Evolutionary conservation across 192 early-diverging fungal genomes (phyloP), one percentile per base, ranked within the genome.

Genomic region (Funneliformis mosseae): DNA sequence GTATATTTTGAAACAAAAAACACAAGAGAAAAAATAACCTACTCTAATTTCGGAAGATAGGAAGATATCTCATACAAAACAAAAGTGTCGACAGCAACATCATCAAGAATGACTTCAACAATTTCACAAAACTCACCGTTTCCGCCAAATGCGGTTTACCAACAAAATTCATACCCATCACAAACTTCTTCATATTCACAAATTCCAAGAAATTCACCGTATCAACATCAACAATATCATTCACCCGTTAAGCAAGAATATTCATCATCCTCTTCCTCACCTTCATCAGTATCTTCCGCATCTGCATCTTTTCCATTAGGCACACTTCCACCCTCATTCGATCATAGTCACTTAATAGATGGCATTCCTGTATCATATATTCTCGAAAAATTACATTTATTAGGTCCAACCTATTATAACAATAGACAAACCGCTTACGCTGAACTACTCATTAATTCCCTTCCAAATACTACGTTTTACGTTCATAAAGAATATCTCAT

Each of bases 401-500:
- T 74, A 8, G 73, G 73, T 18, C 25, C 73, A 55, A 27, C 14
- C 12, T 74, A 74, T 33, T 59, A 33, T 59, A 74, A 74, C 55
- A 46, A 74, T 33, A 74, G 55, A 39, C 21, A 28, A 46, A 74
- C 73, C 8, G 73, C 73, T 33, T 74, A 8, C 21, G 73, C 73
- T 39, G 73, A 74, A 74, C 73, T 74, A 28, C 73, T 38, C 10
- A 74, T 74, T 50, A 25, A 28, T 33, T 21, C 43, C 18, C 21
- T 23, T 21, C 21, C 9, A 28, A 74, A 74, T 14, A n/a, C 43
- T 12, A 48, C 14, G 3, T 74, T 41, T 59, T 74, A 7, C 12
- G 48, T 74, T 33, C 73, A 74, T 59, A 74, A 74, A 74, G 73
- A 74, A 74, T 74, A 74, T 39, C 73, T 74, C n/a, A 45, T 55